Base-by-base conservation (phyloP, 495 filamentous ascomycete genomes). In the Daldinia bambusicola region DNA sequence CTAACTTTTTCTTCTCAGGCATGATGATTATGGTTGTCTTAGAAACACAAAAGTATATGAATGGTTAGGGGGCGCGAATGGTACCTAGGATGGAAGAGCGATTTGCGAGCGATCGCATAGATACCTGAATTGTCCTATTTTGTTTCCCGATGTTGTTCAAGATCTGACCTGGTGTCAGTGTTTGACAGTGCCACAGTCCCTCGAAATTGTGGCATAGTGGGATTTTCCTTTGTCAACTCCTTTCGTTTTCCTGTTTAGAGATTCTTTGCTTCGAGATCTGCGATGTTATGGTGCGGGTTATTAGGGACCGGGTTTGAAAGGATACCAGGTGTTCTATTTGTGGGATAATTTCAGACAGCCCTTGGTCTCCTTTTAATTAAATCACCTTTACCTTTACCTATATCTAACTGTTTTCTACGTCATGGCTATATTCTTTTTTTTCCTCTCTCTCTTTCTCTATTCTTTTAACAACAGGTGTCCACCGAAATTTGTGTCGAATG, bases 91-190 rank as follows among this genome's bases (percentile, higher is more conserved):
- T 53, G 66, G 61, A 73, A 69, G 70, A 73, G 45, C 45, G 31
- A 61, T 61, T 53, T 66, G 70, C 70, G 70, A 73, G 70, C 70
- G 22, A 73, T 73, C 70, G 70, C 70, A 53, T 51, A 60, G 57
- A 73, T 73, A 73, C 62, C 70, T 73, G 56, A 56, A 61, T 68
- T 68, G 69, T 53, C 41, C 53, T 51, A 55, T 34, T 67, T 41
- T 66, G 32, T 64, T 65, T 60, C 43, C 55, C 34, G 22, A 59
- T 22, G 32, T 66, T 57, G 40, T 52, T 36, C 41, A 67, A 60
- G 34, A 53, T 43, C 51, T 69, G 70, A 55, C 70, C 70, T 59
- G 70, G 70, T 26, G 66, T 66, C 66, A 60, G 70, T n/a, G 40
- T 50, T 58, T 22, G 51, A 38, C 37, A 53, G 40, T 64, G 37